phyloP scores from a whole-genome alignment of 768 basidiomycete species.

The Daedaleopsis nitida region DNA sequence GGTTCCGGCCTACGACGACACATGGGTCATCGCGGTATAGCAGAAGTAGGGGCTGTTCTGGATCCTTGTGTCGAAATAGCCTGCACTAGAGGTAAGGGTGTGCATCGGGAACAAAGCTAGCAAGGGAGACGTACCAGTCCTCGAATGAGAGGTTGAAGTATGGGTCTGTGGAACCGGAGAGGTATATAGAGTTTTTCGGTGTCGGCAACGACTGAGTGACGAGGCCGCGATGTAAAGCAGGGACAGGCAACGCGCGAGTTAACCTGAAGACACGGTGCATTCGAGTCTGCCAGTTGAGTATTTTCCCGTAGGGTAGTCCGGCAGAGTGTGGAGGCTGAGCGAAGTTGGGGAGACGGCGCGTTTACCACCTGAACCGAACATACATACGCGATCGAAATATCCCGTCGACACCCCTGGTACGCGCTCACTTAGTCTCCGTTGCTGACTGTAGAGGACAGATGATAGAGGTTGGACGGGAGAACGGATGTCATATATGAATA shows the following conservation, averaged over 20 bases:
- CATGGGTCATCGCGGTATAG: conserved; percentile 88
- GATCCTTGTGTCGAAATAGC: conserved; percentile 78
- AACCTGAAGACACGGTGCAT: background rate
- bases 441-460: too few relatives aligned
- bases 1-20: conserved; percentile 93
- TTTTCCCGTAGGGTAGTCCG: too few relatives aligned
- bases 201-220: background rate
- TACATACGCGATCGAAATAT: too few relatives aligned
- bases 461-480: too few relatives aligned
- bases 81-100: conserved; percentile 36
- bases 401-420: too few relatives aligned
- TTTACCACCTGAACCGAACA: too few relatives aligned
- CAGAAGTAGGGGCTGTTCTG: conserved; percentile 71
- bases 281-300: background rate
- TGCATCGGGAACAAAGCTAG: background rate
- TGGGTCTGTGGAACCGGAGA: conserved; percentile 79
- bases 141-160: conserved; percentile 91
- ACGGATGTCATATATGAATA: background rate
- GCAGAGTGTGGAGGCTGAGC: too few relatives aligned
- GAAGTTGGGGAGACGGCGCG: too few relatives aligned
- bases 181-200: conserved; percentile 55
- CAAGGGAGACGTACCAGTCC: conserved; percentile 65
- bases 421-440: too few relatives aligned
- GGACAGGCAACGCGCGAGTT: background rate
- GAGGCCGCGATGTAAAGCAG: background rate